Base-by-base conservation (phyloP, 768 basidiomycete genomes). In the Xerocomus brunneocitrinus region DNA sequence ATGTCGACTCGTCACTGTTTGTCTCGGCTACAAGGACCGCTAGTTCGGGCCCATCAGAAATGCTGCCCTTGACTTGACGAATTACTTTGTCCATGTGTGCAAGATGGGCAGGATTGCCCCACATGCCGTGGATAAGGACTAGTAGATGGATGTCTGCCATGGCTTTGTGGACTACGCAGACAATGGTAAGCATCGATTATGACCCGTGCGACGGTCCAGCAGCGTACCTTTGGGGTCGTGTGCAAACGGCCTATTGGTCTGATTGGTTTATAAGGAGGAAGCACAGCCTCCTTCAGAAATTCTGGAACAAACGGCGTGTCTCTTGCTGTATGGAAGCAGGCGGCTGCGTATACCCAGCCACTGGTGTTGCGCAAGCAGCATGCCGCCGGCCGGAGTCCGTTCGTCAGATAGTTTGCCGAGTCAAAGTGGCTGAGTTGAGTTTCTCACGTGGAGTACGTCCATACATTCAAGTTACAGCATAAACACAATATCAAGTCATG, bases 81-180 rank as follows among this genome's bases (percentile, higher is more conserved):
- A 83, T 76, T 16, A 83, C 74, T 38, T 82, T 74, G 19, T 73
- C 70, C 60, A 84, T 73, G 57, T 85, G 81, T 0, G 76, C 72
- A 8, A 93, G 74, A 66, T 93, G 84, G 34, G 54, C 55, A 1
- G 88, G 82, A 59, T 83, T 78, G 0, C 91, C 91, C 91, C 90
- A 93, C 83, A 94, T 90, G 36, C 91, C 77, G 36, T 79, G 78
- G 36, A 78, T 66, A 51, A 78, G 73, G 22, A 75, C 75, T 8
- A 78, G 70, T 10, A 78, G 61, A 55, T 79, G 77, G 13, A 75
- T 63, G 48, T 56, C 46, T 28, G 66, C 31, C 62, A 72, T 72
- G 43, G 12, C 24, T 47, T 50, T 50, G 35, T 35, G 52, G 41
- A 27, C 58, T 38, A 41, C 9, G n/a, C 31, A 14, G n/a, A 16